Base-by-base conservation (phyloP, 148 eudicot genomes). In the Heliosperma pusillum region DNA sequence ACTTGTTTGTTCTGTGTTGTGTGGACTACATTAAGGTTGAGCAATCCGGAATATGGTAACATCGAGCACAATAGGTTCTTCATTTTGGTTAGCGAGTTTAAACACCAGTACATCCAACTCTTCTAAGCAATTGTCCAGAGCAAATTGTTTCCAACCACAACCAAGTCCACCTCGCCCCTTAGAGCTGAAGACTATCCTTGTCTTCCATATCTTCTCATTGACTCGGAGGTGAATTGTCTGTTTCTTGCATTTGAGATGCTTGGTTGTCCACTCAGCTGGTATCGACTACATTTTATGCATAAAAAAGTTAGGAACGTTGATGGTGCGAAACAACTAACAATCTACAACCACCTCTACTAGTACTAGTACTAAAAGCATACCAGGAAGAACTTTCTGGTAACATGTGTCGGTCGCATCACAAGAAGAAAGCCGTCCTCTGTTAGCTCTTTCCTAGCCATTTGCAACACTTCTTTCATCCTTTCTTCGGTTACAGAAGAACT, bases 321-420 rank as follows among this genome's bases (percentile, higher is more conserved):
- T 42, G 9, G 45, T 42, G 8, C 45, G 45, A 42, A 42, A 42
- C 9, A 5, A 42, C 45, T n/a, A 42, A 42, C 45, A 42, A 10
- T n/a, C 45, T 42, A 10, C 45, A 5, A 2, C 44, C 9, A 2
- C 45, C 9, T 0, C 45, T 42, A n/a, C n/a, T n/a, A 42, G 45
- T 42, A 7, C 0, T 42, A 7, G 45, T 42, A 42, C 45, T 2
- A 42, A 42, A 67, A 29, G 30, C 25, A 0, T 74, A 78, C 85
- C 79, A 82, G 20, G 27, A 60, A 78, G 65, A 65, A 78, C 36
- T 29, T 56, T 64, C 63, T 65, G 65, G 67, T 44, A 57, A 78
- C 79, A 75, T 79, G 76, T 26, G 85, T 53, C 19, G 85, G 69
- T 70, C 76, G 68, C 82, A 82, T 82, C 26, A 78, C 74, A 1